These are phyloP conservation scores for Hypoxylon lienhwacheense DNA, from an alignment of 495 filamentous ascomycete genomes.

Conservation along the genomic window DNA sequence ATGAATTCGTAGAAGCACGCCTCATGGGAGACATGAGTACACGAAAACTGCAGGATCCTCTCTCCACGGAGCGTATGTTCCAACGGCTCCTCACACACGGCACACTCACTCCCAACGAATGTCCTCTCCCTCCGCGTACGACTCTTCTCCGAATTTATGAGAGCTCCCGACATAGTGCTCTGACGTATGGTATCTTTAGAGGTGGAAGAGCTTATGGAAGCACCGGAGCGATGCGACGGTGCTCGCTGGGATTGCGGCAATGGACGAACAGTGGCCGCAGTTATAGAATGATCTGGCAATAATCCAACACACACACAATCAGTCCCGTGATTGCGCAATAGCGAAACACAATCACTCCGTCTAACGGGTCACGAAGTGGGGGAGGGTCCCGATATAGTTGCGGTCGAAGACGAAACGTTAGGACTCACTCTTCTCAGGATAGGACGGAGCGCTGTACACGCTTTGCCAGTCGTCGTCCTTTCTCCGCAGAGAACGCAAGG, in stretches of 20 bases:
- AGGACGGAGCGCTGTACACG: constrained; percentile 38
- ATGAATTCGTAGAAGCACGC: constrained; percentile 99
- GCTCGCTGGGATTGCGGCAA: constrained; percentile 35
- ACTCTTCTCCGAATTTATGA: constrained; percentile 78
- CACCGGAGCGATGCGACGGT: constrained; percentile 48
- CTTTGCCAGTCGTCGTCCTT: constrained; percentile 40
- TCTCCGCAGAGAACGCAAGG: constrained; percentile 44
- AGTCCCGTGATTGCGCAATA: constrained; percentile 26
- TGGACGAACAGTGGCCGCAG: constrained; percentile 38
- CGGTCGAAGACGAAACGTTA: background rate
- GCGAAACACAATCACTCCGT: background rate
- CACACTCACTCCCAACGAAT: constrained; percentile 91
- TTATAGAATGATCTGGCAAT: constrained; percentile 44
- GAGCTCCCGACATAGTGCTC: constrained; percentile 50
- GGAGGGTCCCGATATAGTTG: constrained; percentile 12
- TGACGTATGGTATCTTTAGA: constrained; percentile 45
- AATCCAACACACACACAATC: constrained; percentile 23
- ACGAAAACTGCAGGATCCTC: constrained; percentile 93
- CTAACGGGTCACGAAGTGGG: constrained; percentile 13
- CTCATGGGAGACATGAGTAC: constrained; percentile 93
- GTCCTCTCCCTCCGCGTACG: constrained; percentile 88
- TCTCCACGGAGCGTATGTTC: constrained; percentile 96
- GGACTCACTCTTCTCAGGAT: constrained; percentile 51
- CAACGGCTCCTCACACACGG: constrained; percentile 94
- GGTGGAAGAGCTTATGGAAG: constrained; percentile 45